Evolutionary conservation across 306 rosid species (phyloP), one percentile per base, ranked within the genome.

Genomic region (Elaeagnus macrophylla): DNA sequence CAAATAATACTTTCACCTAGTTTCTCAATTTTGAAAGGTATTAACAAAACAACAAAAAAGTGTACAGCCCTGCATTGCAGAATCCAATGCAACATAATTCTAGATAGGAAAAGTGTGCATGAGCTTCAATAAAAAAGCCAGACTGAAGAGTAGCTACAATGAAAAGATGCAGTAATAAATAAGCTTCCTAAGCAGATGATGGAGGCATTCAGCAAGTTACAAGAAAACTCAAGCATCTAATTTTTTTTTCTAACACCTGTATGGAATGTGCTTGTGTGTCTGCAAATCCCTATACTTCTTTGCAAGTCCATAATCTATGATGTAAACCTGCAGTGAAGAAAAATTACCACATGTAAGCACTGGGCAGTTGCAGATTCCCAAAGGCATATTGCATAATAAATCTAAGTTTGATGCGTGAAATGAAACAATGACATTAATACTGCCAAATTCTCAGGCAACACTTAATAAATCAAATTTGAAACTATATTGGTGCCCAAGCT

Each of bases 261-360:
- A 91, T 17, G 96, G 96, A 74, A 91, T 91, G 77, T 91, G 99
- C 89, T 80, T 91, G 67, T 86, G 96, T 9, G 99, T 91, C 64
- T 91, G 99, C 67, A 91, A 95, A 82, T 91, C 99, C 60, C 95
- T 82, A 59, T 59, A 91, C 82, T 84, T 91, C 70, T 91, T 91
- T 40, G 87, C 96, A 40, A 91, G 99, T 70, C 99, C 99, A 71
- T 86, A 91, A 83, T 91, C 99, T 57, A 91, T 91, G 64, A 91
- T 46, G 72, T 91, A 91, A 18, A 91, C 99, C 99, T 93, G 81
- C 14, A 49, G 64, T 54, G 40, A 48, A 71, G 62, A 32, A 39
- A 59, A 66, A 46, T 60, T 11, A 20, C 14, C 52, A 83, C 63
- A 10, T 52, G 48, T 51, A 54, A 6, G 41, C 48, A 48, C 57